Evolutionary conservation across 805 yeast genomes (phyloP).

Genomic region (Yamadazyma takamatsuzukensis): DNA sequence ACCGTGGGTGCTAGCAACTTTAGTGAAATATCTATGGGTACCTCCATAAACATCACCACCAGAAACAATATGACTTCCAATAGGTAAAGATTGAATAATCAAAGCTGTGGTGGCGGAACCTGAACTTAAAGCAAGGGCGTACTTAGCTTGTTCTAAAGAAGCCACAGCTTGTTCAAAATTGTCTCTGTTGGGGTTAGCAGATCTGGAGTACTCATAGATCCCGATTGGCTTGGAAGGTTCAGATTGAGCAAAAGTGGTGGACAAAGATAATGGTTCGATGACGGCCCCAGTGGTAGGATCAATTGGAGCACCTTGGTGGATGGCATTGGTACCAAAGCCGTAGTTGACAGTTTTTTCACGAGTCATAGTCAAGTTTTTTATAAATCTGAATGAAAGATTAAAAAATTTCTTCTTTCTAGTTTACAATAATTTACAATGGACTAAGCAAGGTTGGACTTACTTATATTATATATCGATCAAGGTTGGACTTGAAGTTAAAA

Average conservation of each 20-base stretch:
- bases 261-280: constrained; percentile 75
- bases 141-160: constrained; percentile 69
- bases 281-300: constrained; percentile 82
- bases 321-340: constrained; percentile 76
- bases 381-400: neutral
- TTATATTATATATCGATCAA: too few species aligned
- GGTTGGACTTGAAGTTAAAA: too few species aligned
- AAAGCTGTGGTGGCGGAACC: constrained; percentile 84
- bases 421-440: too few species aligned
- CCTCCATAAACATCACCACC: constrained; percentile 91
- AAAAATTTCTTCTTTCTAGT: too few species aligned
- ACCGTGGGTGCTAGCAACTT: constrained; percentile 79
- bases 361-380: constrained; percentile 28
- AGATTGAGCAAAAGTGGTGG: constrained; percentile 81
- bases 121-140: constrained; percentile 76
- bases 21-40: constrained; percentile 84
- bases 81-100: constrained; percentile 67
- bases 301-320: constrained; percentile 75
- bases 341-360: constrained; percentile 27
- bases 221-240: constrained; percentile 79
- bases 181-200: constrained; percentile 83
- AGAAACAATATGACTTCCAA: constrained; percentile 70
- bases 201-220: constrained; percentile 77
- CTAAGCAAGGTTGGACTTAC: too few species aligned
- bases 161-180: constrained; percentile 78